Base-by-base conservation (phyloP, 306 rosid genomes). In the Gastrolobium bilobum region DNA sequence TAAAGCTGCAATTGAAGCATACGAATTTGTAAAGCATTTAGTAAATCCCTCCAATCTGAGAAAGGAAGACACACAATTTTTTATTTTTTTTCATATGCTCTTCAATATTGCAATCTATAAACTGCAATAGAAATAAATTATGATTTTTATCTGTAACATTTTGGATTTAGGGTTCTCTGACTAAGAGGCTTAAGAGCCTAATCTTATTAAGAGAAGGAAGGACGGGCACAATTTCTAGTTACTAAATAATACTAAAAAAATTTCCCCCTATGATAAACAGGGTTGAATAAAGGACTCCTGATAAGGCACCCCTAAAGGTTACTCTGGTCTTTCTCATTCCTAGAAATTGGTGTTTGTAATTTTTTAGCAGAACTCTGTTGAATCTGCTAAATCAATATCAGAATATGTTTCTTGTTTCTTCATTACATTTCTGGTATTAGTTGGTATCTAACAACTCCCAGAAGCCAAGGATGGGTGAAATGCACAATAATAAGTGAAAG, bases 51-150 rank as follows among this genome's bases (percentile, higher is more conserved):
- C 46, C 54, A 63, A 56, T 51, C 40, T 15, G 51, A 38, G 74
- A 10, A 73, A 78, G 54, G 31, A 71, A 57, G 10, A 56, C 58
- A 37, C 8, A 33, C n/a, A n/a, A n/a, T n/a, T n/a, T n/a, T n/a
- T n/a, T n/a, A 4, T 11, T 38, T 2, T 31, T 10, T 62, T 31
- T 33, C 62, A 62, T 38, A 35, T 39, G 34, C 48, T 33, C 53
- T 54, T 54, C 39, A 54, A 40, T 10, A 31, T 50, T 66, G 75
- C 81, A 84, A 68, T 63, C 76, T 15, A 46, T 73, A 84, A 69
- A 47, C 35, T 6, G 63, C 10, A 47, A 42, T 48, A 30, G 51
- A 68, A 67, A 30, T 13, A 51, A 66, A 57, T 3, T 30, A 67
- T 6, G 31, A 57, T 2, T 5, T 31, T 59, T 10, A 79, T 26